Evolutionary conservation across 2,329 filamentous ascomycete species (phyloP), one percentile per base, ranked within the genome.

Genomic region (Didymella arachidicola): DNA sequence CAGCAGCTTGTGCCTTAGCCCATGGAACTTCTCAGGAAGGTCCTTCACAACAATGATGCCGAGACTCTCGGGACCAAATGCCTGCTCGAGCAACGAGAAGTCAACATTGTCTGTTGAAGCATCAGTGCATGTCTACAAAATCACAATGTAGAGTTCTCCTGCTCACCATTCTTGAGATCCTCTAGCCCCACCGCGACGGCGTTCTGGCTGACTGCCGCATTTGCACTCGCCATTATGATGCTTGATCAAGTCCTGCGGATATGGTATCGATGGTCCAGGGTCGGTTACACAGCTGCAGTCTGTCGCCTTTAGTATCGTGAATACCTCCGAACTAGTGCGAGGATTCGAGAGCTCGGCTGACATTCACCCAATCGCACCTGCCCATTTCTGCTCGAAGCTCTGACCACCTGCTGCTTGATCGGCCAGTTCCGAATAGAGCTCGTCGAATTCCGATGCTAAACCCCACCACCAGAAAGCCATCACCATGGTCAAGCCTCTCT

Each of bases 11-110:
- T 85, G 85, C 60, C 95, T 86, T 42, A 97, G 80, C n/a, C 84
- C 78, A 14, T 84, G 78, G 69, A 96, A 99, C 51, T 86, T 82
- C 6, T 83, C 62, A 0, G 93, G 91, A 0, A 98, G 86, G 73
- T 93, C 91, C 73, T 90, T 92, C 46, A 99, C 93, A n/a, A 98
- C 81, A 54, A 99, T 89, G 51, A 99, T 97, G 0, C 95, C 95
- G 12, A 98, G 82, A 2, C 93, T 97, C 26, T 91, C 87, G 1
- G 93, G 92, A 0, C 95, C 95, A 74, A 99, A 98, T 0, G 95
- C 95, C 67, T 89, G 78, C 68, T 91, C 86, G 11, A 95, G 83
- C 0, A 85, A 85, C 55, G 86, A 83, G 51, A 92, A 89, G 0
- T 89, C 83, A 44, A 94, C 82, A 57, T 83, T 84, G 19, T 87